These are phyloP conservation scores for Phialophora tarda DNA, from an alignment of 2,329 filamentous ascomycete genomes.

Conservation along the genomic window DNA sequence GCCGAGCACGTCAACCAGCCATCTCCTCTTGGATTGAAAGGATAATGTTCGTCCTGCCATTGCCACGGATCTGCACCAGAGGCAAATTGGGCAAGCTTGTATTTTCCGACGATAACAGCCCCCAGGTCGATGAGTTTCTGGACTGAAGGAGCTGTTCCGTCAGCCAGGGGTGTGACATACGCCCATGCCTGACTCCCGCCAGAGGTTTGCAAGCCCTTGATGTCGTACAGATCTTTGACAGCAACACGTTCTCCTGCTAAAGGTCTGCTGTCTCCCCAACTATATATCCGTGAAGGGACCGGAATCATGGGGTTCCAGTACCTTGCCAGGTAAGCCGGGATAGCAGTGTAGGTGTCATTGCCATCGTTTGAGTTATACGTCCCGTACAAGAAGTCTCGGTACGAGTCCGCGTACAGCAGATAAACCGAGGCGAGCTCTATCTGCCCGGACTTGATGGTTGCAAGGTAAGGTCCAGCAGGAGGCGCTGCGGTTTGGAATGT, in stretches of 20 bases:
- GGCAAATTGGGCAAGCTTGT: slow-evolving; percentile 34
- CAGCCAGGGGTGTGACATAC: slow-evolving; percentile 21
- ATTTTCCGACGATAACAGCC: slow-evolving; percentile 30
- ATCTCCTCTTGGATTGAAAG: slow-evolving; percentile 49
- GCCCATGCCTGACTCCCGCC: slow-evolving; percentile 32
- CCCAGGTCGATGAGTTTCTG: slow-evolving; percentile 34
- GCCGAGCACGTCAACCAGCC: slow-evolving; percentile 44
- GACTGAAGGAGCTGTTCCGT: slow-evolving; percentile 29
- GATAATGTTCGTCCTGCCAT: slow-evolving; percentile 47
- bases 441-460: not conserved
- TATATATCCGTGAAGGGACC: slow-evolving; percentile 39
- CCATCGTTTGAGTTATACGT: slow-evolving; percentile 19
- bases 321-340: slow-evolving; percentile 4
- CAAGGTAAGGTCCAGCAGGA: slow-evolving; percentile 20
- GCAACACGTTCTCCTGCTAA: slow-evolving; percentile 33
- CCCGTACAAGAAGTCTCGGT: slow-evolving; percentile 23
- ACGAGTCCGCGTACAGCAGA: slow-evolving; percentile 20
- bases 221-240: slow-evolving; percentile 33
- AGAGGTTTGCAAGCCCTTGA: slow-evolving; percentile 32
- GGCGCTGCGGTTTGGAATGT: slow-evolving; percentile 1
- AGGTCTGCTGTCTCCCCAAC: slow-evolving; percentile 19
- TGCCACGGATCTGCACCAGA: slow-evolving; percentile 30
- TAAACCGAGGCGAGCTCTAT: slow-evolving; percentile 11
- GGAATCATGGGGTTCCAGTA: slow-evolving; percentile 25
- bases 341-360: not conserved